Percentiles rank a stretch among this genome's conserved stretches.
Evolutionary conservation across 345 rosid genomes (phyloP).

Genomic region (Bretschneidera sinensis): DNA sequence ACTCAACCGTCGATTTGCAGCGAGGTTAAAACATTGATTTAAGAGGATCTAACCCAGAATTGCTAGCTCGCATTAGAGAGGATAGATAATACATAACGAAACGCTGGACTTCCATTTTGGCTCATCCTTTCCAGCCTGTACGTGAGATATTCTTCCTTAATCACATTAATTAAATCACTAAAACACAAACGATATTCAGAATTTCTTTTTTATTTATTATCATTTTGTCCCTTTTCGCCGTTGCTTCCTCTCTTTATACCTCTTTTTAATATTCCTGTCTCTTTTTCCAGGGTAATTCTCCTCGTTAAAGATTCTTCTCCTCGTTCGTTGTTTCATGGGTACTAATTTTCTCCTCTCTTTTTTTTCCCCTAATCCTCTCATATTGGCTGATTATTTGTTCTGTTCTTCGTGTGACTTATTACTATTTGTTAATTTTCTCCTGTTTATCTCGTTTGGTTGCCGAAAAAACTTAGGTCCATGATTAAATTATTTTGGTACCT

Average conservation of each 20-base stretch:
- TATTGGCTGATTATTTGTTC: conserved; percentile 15
- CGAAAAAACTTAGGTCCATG: too few species aligned
- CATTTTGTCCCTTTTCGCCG: conserved; percentile 22
- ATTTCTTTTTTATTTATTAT: conserved; percentile 10
- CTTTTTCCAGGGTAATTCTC: conserved; percentile 2
- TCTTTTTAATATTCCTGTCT: neutral
- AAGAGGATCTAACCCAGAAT: too few species aligned
- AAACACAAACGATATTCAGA: neutral
- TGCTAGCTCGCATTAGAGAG: too few species aligned
- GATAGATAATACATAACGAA: conserved; percentile 9
- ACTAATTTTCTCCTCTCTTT: neutral
- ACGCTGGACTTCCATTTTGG: conserved; percentile 11
- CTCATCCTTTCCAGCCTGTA: conserved; percentile 16
- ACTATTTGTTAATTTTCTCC: neutral
- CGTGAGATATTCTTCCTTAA: conserved; percentile 9
- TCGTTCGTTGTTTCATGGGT: conserved; percentile 7
- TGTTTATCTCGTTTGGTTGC: conserved; percentile 18
- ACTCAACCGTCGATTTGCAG: too few species aligned
- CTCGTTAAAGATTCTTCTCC: conserved; percentile 3
- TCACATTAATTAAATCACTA: neutral
- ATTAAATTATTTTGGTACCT: too few species aligned
- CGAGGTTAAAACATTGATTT: too few species aligned
- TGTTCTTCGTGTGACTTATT: conserved; percentile 7
- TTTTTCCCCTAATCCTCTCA: neutral
- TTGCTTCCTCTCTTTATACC: conserved; percentile 24